These are phyloP conservation scores for Nakazawaea siamensis DNA, from an alignment of 805 yeast species.

Conservation along the genomic window DNA sequence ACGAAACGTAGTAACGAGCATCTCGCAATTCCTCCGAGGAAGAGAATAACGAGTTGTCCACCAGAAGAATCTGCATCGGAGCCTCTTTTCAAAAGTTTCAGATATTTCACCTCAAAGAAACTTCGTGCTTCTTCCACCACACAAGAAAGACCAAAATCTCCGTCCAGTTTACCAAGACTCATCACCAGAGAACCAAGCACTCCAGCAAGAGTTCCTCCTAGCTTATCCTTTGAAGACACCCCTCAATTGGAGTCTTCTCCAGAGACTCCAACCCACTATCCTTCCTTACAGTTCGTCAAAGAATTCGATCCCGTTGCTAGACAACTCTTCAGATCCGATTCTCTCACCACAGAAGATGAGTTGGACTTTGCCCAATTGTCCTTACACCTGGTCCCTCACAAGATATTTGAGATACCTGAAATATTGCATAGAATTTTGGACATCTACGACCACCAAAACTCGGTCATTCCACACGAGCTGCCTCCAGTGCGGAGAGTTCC, in stretches of 20 bases:
- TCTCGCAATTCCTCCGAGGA: not conserved
- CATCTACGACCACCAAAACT: conserved; percentile 37
- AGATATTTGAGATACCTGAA: conserved; percentile 71
- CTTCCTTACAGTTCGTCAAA: not conserved
- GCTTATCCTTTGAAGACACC: conserved; percentile 4
- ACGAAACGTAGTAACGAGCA: not conserved
- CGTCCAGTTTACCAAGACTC: too few relatives aligned
- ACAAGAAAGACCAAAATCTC: too few relatives aligned
- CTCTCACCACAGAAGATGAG: conserved; percentile 1
- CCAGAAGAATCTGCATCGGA: conserved; percentile 1
- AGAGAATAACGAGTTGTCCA: conserved; percentile 6
- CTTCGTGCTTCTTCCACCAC: conserved; percentile 3
- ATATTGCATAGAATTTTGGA: conserved; percentile 52
- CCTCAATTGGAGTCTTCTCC: conserved; percentile 16
- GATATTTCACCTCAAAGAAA: conserved; percentile 8
- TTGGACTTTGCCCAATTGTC: conserved; percentile 1
- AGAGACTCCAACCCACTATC: conserved; percentile 24
- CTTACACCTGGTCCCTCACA: conserved; percentile 15
- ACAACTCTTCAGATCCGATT: conserved; percentile 2
- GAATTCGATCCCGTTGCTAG: conserved; percentile 2
- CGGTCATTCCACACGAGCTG: conserved; percentile 51
- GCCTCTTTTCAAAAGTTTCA: conserved; percentile 9
- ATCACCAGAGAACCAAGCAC: conserved; percentile 1
- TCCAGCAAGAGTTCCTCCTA: conserved; percentile 2
- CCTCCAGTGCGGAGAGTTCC: conserved; percentile 62